Percentiles rank a stretch among this genome's conserved stretches.
Conservation (phyloP, 2,329 filamentous ascomycete species). For the Stachybotrys chartarum region DNA sequence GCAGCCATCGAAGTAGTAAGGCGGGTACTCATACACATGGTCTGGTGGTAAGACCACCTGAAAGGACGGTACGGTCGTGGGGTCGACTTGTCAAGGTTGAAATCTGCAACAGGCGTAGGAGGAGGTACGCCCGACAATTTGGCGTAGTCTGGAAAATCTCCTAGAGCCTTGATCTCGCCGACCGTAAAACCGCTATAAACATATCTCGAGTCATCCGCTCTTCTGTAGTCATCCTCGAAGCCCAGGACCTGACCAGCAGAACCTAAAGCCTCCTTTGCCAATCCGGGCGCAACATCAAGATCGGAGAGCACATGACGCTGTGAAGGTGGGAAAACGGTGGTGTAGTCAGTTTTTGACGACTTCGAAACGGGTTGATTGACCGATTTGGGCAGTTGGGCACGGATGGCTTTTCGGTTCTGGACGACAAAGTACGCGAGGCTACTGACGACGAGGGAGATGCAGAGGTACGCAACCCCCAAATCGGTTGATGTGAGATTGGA, state of each 20-base stretch:
- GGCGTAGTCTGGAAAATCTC: conserved; percentile 75
- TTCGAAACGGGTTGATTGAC: neutral
- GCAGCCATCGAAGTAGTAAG: conserved; percentile 19
- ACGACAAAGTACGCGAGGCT: neutral
- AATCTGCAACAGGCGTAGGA: conserved; percentile 55
- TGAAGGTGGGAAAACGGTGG: conserved; percentile 17
- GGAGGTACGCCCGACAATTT: conserved; percentile 66
- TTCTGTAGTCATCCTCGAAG: conserved; percentile 25
- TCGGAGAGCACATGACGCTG: conserved; percentile 10
- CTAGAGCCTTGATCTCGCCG: conserved; percentile 61
- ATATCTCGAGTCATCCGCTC: conserved; percentile 31
- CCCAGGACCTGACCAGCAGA: conserved; percentile 10
- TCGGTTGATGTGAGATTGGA: neutral
- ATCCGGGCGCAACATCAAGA: neutral
- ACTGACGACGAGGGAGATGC: neutral
- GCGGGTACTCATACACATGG: conserved; percentile 59
- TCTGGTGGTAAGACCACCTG: conserved; percentile 80
- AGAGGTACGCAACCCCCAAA: neutral
- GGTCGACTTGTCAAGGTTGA: conserved; percentile 60
- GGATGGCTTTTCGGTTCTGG: neutral
- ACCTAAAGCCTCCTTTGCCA: neutral
- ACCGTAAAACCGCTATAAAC: conserved; percentile 65
- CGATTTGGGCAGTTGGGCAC: neutral
- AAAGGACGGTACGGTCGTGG: conserved; percentile 76
- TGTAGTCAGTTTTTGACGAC: conserved; percentile 11